Evolutionary conservation across 768 basidiomycete species (phyloP).

Genomic region (Austroboletus festivus): DNA sequence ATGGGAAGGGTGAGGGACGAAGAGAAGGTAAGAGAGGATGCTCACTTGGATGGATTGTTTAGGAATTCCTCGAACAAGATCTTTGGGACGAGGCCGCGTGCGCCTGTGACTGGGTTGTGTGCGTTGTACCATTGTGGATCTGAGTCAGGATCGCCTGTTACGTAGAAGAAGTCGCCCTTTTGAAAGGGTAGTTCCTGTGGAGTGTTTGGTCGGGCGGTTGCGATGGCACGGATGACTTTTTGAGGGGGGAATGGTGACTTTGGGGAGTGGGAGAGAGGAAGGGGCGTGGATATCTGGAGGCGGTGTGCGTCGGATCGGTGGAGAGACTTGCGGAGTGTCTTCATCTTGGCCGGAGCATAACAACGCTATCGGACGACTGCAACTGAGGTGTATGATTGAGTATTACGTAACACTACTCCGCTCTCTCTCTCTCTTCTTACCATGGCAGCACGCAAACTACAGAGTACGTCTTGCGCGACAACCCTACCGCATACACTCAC

Average conservation of each 20-base stretch:
- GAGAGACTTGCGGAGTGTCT: slow-evolving; percentile 79
- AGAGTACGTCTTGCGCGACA: slow-evolving; percentile 51
- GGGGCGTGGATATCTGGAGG: slow-evolving; percentile 67
- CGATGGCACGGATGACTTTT: slow-evolving; percentile 89
- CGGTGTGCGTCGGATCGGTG: slow-evolving; percentile 56
- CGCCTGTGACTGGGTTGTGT: slow-evolving; percentile 87
- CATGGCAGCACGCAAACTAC: slow-evolving; percentile 91
- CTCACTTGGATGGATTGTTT: slow-evolving; percentile 57
- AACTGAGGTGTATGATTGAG: too few relatives aligned
- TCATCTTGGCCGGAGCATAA: slow-evolving; percentile 50
- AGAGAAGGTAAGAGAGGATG: not conserved
- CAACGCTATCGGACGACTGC: too few relatives aligned
- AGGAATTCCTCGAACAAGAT: slow-evolving; percentile 87
- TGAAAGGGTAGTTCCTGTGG: slow-evolving; percentile 88
- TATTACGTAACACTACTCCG: slow-evolving; percentile 24
- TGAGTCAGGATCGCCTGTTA: slow-evolving; percentile 67
- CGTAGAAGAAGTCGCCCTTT: slow-evolving; percentile 98
- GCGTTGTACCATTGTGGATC: slow-evolving; percentile 83
- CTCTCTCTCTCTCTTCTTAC: slow-evolving; percentile 7
- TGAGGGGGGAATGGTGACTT: slow-evolving; percentile 63
- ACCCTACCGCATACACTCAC: not conserved
- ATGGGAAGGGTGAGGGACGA: not conserved
- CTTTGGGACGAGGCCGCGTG: slow-evolving; percentile 88
- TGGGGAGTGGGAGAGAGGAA: slow-evolving; percentile 46
- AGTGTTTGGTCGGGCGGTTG: slow-evolving; percentile 58